These are phyloP conservation scores for Fusarium drepaniforme DNA, from an alignment of 2,329 filamentous ascomycete species.

Conservation along the genomic window DNA sequence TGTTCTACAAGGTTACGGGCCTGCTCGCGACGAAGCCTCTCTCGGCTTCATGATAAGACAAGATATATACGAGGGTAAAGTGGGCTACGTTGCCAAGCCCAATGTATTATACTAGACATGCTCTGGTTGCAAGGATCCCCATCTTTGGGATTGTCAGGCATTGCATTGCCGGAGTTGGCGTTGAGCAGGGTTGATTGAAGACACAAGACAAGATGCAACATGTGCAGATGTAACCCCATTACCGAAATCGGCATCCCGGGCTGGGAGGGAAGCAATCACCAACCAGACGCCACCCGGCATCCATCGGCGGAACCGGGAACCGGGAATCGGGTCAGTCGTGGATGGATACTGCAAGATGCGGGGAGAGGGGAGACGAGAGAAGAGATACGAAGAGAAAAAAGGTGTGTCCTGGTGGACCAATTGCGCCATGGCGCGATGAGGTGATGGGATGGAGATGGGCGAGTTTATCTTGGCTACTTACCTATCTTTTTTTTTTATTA, in stretches of 20 bases:
- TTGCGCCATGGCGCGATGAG: slow-evolving; percentile 50
- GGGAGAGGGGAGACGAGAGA: slow-evolving; percentile 10
- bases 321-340: slow-evolving; percentile 27
- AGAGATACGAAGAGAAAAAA: slow-evolving; percentile 21
- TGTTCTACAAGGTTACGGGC: slow-evolving; percentile 79
- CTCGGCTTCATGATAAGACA: slow-evolving; percentile 38
- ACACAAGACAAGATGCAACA: slow-evolving; percentile 4
- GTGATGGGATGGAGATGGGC: slow-evolving; percentile 35
- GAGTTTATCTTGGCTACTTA: slow-evolving; percentile 19
- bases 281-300: slow-evolving; percentile 35
- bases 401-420: slow-evolving; percentile 45
- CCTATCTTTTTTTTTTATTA: slow-evolving; percentile 2
- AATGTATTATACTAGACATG: slow-evolving; percentile 35
- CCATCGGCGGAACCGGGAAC: slow-evolving; percentile 12
- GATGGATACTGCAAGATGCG: slow-evolving; percentile 23
- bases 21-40: slow-evolving; percentile 69
- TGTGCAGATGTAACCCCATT: slow-evolving; percentile 4
- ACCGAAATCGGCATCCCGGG: slow-evolving; percentile 23
- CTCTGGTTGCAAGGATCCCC: slow-evolving; percentile 22
- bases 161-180: slow-evolving; percentile 25
- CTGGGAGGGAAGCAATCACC: slow-evolving; percentile 27
- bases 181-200: slow-evolving; percentile 29
- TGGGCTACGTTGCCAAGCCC: slow-evolving; percentile 12
- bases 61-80: slow-evolving; percentile 28
- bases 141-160: slow-evolving; percentile 18